These are phyloP conservation scores for Neofusicoccum ribis DNA, from an alignment of 2,329 filamentous ascomycete genomes.

Conservation along the genomic window DNA sequence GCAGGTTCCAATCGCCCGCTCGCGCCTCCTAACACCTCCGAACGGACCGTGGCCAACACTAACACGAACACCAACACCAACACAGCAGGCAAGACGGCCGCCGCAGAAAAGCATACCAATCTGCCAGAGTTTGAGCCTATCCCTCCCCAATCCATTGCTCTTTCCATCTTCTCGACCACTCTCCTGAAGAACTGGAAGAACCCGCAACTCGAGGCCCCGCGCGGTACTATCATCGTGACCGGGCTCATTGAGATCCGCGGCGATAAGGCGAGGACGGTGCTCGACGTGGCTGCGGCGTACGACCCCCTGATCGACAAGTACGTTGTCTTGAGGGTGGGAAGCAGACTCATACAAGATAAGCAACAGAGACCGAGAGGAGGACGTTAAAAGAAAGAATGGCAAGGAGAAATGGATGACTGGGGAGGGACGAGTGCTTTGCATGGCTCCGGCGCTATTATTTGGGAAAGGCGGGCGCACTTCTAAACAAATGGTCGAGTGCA, in stretches of 20 bases:
- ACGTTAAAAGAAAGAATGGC: not conserved
- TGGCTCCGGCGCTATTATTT: not conserved
- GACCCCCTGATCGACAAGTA: slow-evolving; percentile 45
- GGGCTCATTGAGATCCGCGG: slow-evolving; percentile 51
- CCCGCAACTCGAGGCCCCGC: slow-evolving; percentile 39
- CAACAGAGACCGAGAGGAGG: slow-evolving; percentile 11
- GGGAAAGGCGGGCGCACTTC: not conserved
- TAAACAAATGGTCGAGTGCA: not conserved
- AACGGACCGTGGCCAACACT: not conserved
- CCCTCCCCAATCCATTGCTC: slow-evolving; percentile 17
- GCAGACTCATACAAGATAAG: slow-evolving; percentile 6
- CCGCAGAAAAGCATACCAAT: slow-evolving; percentile 16
- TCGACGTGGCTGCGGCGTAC: slow-evolving; percentile 49
- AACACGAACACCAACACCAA: not conserved
- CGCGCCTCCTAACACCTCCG: not conserved
- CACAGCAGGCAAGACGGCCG: not conserved
- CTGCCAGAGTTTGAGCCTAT: slow-evolving; percentile 17
- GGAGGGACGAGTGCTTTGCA: slow-evolving; percentile 1
- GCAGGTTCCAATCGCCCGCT: slow-evolving; percentile 9
- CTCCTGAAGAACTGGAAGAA: slow-evolving; percentile 26
- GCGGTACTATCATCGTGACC: slow-evolving; percentile 46
- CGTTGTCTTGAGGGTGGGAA: slow-evolving; percentile 26
- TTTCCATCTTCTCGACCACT: slow-evolving; percentile 14
- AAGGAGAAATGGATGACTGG: not conserved
- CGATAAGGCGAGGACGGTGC: slow-evolving; percentile 39